Conservation (phyloP, 2,329 filamentous ascomycete species). For the Aphanoascus verrucosus region DNA sequence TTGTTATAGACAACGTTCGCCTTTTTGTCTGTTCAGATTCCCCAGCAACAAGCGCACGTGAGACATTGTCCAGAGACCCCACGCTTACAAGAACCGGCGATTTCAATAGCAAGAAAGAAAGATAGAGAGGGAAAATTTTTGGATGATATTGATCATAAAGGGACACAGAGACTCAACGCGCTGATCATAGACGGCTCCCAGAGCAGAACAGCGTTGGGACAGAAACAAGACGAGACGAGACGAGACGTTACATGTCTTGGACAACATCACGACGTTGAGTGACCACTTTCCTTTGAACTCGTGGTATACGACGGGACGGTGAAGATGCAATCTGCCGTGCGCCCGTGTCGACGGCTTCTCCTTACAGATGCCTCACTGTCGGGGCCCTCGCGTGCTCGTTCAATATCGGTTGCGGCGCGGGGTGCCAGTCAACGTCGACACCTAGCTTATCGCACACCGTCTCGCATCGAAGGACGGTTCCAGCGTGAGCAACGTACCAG, state of each 20-base stretch:
- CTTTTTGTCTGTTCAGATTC: neutral
- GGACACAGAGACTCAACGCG: too few relatives aligned
- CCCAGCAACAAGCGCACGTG: neutral
- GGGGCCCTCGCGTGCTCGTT: neutral
- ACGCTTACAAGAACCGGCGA: too few relatives aligned
- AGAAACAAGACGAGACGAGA: neutral
- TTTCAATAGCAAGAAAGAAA: too few relatives aligned
- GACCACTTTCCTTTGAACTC: neutral
- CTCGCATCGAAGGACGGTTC: too few relatives aligned
- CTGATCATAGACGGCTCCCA: too few relatives aligned
- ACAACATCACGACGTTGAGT: neutral
- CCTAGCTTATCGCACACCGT: too few relatives aligned
- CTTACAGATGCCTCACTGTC: neutral
- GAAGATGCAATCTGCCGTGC: constrained; percentile 4
- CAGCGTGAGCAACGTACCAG: neutral
- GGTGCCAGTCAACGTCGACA: neutral
- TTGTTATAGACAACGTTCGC: constrained; percentile 2
- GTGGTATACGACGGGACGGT: neutral
- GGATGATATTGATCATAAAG: too few relatives aligned
- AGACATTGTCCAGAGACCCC: too few relatives aligned
- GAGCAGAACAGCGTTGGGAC: too few relatives aligned
- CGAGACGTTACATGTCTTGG: neutral
- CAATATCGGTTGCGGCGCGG: neutral
- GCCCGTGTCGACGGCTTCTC: neutral
- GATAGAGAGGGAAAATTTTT: too few relatives aligned